Conservation (phyloP, 805 yeast species). For the Kuraishia capsulata region DNA sequence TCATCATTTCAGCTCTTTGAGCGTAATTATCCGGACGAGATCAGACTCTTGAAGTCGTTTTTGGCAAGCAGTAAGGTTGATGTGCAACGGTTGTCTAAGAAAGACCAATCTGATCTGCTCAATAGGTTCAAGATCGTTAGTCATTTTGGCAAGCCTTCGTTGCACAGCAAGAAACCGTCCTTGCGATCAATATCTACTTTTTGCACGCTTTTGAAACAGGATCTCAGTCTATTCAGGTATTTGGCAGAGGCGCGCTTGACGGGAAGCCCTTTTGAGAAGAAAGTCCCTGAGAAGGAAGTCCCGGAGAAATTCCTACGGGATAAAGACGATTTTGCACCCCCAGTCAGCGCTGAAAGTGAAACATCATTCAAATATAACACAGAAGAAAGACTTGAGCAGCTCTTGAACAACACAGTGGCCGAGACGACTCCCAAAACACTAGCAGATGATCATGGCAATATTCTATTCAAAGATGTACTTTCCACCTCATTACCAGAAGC, state of each 20-base stretch:
- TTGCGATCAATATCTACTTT: constrained; percentile 5
- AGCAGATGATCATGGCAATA: not conserved
- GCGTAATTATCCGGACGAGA: constrained; percentile 11
- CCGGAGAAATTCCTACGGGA: too few species aligned
- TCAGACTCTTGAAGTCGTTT: constrained; percentile 7
- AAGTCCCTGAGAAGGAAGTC: constrained; percentile 1
- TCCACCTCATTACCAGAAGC: not conserved
- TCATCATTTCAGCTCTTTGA: too few species aligned
- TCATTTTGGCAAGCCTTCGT: constrained; percentile 5
- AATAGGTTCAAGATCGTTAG: constrained; percentile 9
- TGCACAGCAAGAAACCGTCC: constrained; percentile 5
- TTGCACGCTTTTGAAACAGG: constrained; percentile 14
- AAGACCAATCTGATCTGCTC: constrained; percentile 5
- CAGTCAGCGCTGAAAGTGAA: too few species aligned
- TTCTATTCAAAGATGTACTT: not conserved
- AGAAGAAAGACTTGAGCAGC: not conserved
- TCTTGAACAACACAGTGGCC: constrained; percentile 4
- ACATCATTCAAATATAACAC: not conserved
- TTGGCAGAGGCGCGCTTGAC: too few species aligned
- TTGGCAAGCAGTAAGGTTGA: not conserved
- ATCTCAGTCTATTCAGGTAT: constrained; percentile 6
- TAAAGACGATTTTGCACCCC: too few species aligned
- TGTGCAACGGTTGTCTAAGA: not conserved
- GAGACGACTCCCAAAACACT: not conserved
- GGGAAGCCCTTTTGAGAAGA: too few species aligned